Conservation (phyloP, 2,329 filamentous ascomycete genomes). For the Fusarium hainanense region DNA sequence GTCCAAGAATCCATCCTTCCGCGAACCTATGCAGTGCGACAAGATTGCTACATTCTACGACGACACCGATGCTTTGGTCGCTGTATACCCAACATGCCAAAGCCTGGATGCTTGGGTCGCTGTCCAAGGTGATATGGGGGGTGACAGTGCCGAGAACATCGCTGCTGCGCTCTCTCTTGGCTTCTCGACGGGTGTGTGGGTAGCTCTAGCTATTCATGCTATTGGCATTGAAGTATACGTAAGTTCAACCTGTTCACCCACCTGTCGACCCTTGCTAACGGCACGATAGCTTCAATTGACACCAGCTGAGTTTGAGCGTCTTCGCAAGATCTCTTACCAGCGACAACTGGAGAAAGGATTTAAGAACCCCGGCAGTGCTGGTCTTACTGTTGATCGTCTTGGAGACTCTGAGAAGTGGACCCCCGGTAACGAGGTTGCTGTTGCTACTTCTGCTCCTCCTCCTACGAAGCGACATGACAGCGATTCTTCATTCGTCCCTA, state of each 20-base stretch:
- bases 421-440: neutral
- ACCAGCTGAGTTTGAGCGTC: conserved; percentile 16
- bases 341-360: conserved; percentile 18
- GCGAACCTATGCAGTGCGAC: conserved; percentile 13
- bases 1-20: conserved; percentile 15
- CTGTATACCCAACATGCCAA: conserved; percentile 1
- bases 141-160: conserved; percentile 8
- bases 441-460: neutral
- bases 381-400: conserved; percentile 11
- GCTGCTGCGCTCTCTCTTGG: conserved; percentile 13
- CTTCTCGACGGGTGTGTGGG: conserved; percentile 6
- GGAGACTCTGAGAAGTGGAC: conserved; percentile 17
- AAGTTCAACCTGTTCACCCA: neutral
- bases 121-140: conserved; percentile 14
- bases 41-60: conserved; percentile 23
- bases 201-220: conserved; percentile 11
- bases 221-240: conserved; percentile 27
- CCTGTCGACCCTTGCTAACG: neutral
- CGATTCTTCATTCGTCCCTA: neutral
- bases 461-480: neutral
- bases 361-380: conserved; percentile 5
- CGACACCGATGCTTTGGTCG: neutral
- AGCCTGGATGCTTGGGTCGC: conserved; percentile 17
- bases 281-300: conserved; percentile 9
- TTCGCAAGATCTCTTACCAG: conserved; percentile 10